Conservation (phyloP, 306 rosid genomes). For the Ceratonia siliqua region DNA sequence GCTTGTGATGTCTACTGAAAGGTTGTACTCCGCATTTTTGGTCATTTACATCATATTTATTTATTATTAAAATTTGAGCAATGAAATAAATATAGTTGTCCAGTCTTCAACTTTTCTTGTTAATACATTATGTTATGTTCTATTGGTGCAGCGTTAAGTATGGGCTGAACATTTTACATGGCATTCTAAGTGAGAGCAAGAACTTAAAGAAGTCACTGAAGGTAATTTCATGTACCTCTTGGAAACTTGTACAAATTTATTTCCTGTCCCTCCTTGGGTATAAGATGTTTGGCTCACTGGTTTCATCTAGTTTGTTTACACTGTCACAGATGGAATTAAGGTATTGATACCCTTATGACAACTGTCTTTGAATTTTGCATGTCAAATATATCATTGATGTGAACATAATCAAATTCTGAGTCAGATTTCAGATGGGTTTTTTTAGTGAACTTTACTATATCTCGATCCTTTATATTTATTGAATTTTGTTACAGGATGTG, state of each 20-base stretch:
- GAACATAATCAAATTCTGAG: background rate
- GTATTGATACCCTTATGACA: background rate
- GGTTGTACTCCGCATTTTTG: conserved; percentile 50
- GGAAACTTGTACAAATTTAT: background rate
- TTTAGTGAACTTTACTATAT: background rate
- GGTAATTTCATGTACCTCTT: conserved; percentile 43
- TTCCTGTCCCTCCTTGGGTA: conserved; percentile 1
- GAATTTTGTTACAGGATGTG: conserved; percentile 68
- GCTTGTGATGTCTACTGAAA: conserved; percentile 67
- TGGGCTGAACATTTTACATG: conserved; percentile 78
- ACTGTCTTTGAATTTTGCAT: background rate
- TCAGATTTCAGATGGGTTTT: background rate
- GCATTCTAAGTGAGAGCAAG: conserved; percentile 75
- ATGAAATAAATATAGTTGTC: background rate
- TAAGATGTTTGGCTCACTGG: background rate
- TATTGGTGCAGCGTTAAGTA: conserved; percentile 61
- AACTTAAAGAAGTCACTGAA: conserved; percentile 75
- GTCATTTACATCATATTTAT: conserved; percentile 11
- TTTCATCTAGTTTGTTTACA: conserved; percentile 10
- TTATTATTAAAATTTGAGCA: background rate
- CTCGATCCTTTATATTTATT: background rate
- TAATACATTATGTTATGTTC: conserved; percentile 33
- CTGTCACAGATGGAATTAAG: background rate
- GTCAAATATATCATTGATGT: background rate
- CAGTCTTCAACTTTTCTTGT: background rate